Conservation (phyloP, 768 basidiomycete species). For the Tricholoma terreum region DNA sequence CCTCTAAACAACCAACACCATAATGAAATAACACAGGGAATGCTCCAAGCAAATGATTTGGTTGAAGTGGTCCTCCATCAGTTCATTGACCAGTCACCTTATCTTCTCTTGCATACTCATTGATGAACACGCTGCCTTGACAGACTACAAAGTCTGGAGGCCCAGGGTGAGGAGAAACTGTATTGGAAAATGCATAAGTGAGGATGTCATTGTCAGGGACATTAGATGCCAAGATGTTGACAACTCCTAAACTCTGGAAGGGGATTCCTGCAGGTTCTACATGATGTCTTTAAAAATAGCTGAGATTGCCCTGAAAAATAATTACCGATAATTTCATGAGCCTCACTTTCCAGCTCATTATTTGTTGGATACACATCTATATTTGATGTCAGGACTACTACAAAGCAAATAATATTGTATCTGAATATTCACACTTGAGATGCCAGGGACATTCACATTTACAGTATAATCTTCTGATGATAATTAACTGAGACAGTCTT, state of each 20-base stretch:
- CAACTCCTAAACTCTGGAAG: background rate
- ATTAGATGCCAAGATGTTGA: background rate
- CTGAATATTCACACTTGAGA: too few relatives aligned
- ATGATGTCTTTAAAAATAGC: background rate
- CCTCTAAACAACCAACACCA: background rate
- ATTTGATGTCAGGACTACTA: too few relatives aligned
- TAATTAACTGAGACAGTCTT: background rate
- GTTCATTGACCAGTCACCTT: background rate
- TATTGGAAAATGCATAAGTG: background rate
- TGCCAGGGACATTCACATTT: too few relatives aligned
- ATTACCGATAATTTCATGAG: too few relatives aligned
- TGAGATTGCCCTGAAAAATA: too few relatives aligned
- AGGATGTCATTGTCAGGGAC: background rate
- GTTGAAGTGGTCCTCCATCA: background rate
- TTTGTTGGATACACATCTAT: too few relatives aligned
- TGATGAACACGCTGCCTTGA: constrained; percentile 3
- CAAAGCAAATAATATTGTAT: too few relatives aligned
- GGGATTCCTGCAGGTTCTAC: background rate
- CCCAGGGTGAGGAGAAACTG: background rate
- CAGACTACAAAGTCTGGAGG: constrained; percentile 11
- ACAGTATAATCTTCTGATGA: background rate
- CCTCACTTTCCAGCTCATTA: too few relatives aligned
- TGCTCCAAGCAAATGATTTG: background rate
- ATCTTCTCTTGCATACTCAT: constrained; percentile 8
- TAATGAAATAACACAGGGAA: constrained; percentile 1